phyloP scores from a whole-genome alignment of 1,284 basidiomycete genomes.

The Cryptococcus jaspeensis region DNA sequence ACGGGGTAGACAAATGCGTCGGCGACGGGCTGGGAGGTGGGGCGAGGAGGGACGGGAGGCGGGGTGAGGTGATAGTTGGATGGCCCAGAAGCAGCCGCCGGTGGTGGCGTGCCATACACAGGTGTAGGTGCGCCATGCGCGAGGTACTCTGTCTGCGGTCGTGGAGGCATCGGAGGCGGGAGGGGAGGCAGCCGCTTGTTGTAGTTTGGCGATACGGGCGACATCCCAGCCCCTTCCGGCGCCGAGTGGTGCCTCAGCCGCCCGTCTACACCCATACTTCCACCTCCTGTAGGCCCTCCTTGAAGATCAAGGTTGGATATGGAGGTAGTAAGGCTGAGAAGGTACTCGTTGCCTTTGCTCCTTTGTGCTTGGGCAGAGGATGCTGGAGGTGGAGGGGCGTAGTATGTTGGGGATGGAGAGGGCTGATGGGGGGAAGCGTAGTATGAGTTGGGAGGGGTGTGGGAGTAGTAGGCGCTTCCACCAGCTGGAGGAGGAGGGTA shows the following conservation, averaged over 20 bases:
- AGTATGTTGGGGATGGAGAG: not conserved
- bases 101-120: not conserved
- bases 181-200: conserved; percentile 15
- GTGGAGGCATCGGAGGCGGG: conserved; percentile 2
- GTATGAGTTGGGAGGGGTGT: not conserved
- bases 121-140: no score
- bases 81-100: not conserved
- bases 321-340: conserved; percentile 8
- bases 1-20: no score
- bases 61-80: conserved; percentile 7
- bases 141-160: no score
- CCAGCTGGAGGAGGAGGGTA: not conserved
- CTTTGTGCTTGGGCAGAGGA: not conserved
- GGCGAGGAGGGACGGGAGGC: not conserved
- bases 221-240: not conserved
- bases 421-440: not conserved
- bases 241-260: not conserved
- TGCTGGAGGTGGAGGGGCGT: not conserved
- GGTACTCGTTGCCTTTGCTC: conserved; percentile 10
- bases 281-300: not conserved
- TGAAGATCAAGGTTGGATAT: conserved; percentile 6
- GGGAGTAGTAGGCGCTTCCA: not conserved
- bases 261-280: not conserved
- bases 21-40: not conserved
- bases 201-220: conserved; percentile 4